Percentiles rank a stretch among this genome's conserved stretches.
Evolutionary conservation across 805 yeast genomes (phyloP).

Genomic region (Wickerhamiella qilinensis): DNA sequence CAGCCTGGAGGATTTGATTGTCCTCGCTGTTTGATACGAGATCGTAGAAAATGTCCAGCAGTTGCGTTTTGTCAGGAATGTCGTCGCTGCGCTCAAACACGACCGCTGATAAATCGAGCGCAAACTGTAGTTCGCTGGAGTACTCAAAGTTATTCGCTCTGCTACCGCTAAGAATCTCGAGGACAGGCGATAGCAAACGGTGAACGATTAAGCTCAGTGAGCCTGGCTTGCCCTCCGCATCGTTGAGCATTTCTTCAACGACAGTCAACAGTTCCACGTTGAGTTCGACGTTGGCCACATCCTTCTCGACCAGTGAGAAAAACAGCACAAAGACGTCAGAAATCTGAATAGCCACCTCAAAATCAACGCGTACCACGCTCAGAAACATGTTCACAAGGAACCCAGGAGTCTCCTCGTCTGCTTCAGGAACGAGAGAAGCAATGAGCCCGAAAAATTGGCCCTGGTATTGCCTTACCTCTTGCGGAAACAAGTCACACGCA

Average conservation of each 20-base stretch:
- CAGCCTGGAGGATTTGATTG: conserved; percentile 59
- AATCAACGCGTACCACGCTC: conserved; percentile 36
- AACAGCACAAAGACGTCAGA: conserved; percentile 36
- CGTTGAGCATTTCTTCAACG: conserved; percentile 39
- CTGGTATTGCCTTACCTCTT: conserved; percentile 15
- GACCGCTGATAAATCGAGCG: conserved; percentile 31
- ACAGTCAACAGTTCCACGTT: conserved; percentile 55
- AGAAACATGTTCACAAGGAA: conserved; percentile 56
- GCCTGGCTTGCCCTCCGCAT: conserved; percentile 24
- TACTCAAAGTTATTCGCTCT: conserved; percentile 26
- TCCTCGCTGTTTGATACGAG: conserved; percentile 41
- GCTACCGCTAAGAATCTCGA: conserved; percentile 6
- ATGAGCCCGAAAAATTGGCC: conserved; percentile 24
- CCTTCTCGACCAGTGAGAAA: conserved; percentile 49
- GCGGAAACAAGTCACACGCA: conserved; percentile 9
- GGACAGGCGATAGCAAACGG: conserved; percentile 11
- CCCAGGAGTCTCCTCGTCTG: conserved; percentile 70
- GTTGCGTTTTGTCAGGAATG: conserved; percentile 11
- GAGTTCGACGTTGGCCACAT: conserved; percentile 58
- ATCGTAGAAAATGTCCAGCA: conserved; percentile 27
- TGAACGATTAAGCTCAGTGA: conserved; percentile 5
- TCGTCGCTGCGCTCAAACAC: conserved; percentile 17
- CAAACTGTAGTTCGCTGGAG: conserved; percentile 41
- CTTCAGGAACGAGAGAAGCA: conserved; percentile 33
- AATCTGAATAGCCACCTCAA: conserved; percentile 18